Conservation (phyloP, 305 asterid genomes). For the Fraxinus dipetala region DNA sequence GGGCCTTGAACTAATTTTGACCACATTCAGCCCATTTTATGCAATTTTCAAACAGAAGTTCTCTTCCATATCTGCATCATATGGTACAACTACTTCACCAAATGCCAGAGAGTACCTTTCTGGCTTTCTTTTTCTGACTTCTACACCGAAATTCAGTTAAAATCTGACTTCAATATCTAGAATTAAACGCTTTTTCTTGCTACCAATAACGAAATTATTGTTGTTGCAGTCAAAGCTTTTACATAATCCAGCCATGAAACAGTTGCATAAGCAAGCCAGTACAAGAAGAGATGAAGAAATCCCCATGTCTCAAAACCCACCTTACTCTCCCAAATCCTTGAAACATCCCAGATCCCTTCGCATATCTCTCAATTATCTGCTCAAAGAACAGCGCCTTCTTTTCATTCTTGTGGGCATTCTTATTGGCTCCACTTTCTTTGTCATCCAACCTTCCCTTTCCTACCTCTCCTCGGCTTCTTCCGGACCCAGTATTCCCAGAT, state of each 20-base stretch:
- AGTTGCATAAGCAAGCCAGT: conserved; percentile 55
- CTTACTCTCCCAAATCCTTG: conserved; percentile 70
- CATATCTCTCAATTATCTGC: conserved; percentile 67
- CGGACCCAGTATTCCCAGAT: background rate
- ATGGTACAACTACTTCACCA: background rate
- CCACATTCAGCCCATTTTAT: no score
- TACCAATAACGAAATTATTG: background rate
- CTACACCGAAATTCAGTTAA: background rate
- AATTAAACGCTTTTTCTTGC: background rate
- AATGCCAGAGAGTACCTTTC: background rate
- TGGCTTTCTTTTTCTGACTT: background rate
- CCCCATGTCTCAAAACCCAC: conserved; percentile 42
- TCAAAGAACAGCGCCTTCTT: conserved; percentile 70
- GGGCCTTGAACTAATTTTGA: conserved; percentile 2
- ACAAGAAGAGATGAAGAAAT: conserved; percentile 51
- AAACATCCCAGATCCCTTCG: conserved; percentile 72
- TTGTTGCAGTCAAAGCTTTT: background rate
- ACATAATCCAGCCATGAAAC: conserved; percentile 52
- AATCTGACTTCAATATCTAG: background rate
- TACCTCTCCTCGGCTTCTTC: conserved; percentile 26
- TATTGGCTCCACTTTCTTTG: conserved; percentile 67
- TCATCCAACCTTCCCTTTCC: conserved; percentile 53
- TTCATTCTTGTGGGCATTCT: conserved; percentile 68
- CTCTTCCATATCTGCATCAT: background rate
- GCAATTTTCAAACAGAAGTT: background rate